Percentiles rank a stretch among this genome's conserved stretches.
phyloP scores from a whole-genome alignment of 2,329 filamentous ascomycete species.

The Nemania serpens region DNA sequence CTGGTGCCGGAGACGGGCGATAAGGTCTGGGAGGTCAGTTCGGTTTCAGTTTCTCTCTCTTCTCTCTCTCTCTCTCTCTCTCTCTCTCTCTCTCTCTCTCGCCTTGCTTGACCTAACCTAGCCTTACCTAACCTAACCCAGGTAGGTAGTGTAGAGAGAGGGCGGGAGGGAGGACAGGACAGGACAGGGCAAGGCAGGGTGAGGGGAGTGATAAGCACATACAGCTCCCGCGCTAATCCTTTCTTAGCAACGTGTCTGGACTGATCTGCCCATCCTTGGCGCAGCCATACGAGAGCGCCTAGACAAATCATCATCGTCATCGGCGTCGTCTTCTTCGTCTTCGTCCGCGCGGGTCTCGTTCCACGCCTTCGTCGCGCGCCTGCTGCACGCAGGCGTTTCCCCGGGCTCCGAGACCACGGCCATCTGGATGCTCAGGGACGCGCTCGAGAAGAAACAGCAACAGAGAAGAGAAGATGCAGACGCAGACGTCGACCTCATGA shows the following conservation, averaged over 20 bases:
- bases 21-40: constrained; percentile 36
- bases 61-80: background rate
- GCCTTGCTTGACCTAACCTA: too few species aligned
- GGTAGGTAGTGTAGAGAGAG: background rate
- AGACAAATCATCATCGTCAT: too few species aligned
- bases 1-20: constrained; percentile 34
- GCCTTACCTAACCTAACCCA: too few species aligned
- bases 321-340: too few species aligned
- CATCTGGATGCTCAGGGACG: constrained; percentile 39
- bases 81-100: background rate
- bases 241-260: constrained; percentile 34
- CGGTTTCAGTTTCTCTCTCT: background rate
- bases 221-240: background rate
- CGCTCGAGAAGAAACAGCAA: constrained; percentile 33
- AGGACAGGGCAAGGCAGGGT: too few species aligned
- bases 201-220: too few species aligned
- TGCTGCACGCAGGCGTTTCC: constrained; percentile 33
- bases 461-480: background rate
- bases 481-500: constrained; percentile 30
- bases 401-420: constrained; percentile 24
- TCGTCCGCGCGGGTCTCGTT: constrained; percentile 32
- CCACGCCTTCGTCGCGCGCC: constrained; percentile 38
- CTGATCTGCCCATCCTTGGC: constrained; percentile 35
- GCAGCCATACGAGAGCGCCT: constrained; percentile 29
- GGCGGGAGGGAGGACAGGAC: background rate